Evolutionary conservation across 2,329 filamentous ascomycete genomes (phyloP).

Genomic region (Arthrobotrys pseudoclavata): DNA sequence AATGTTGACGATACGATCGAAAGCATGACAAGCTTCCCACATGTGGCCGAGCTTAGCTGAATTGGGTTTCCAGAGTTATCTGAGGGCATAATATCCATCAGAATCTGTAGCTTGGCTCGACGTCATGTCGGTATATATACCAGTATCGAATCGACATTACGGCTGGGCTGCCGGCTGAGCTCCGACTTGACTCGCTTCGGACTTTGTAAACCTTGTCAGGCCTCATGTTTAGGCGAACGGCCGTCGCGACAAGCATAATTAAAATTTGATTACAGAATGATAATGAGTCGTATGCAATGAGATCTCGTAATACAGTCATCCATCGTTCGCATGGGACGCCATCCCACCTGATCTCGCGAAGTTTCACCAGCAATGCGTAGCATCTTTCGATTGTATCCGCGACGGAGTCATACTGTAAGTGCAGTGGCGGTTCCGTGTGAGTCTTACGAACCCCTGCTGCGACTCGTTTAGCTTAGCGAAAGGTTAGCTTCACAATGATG

Average conservation of each 20-base stretch:
- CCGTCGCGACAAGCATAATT: constrained; percentile 3
- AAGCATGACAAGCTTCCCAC: no score
- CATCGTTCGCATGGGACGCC: constrained; percentile 6
- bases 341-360: constrained; percentile 46
- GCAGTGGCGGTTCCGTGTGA: constrained; percentile 22
- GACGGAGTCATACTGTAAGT: constrained; percentile 9
- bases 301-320: constrained; percentile 3
- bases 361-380: background rate
- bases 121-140: no score
- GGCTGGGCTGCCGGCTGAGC: no score
- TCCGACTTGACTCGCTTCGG: no score
- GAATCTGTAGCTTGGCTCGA: no score
- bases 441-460: constrained; percentile 40
- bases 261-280: background rate
- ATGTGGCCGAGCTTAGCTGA: no score
- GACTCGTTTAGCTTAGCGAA: constrained; percentile 46
- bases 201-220: constrained; percentile 4
- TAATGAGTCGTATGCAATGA: background rate
- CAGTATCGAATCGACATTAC: no score
- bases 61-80: no score
- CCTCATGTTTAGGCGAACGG: constrained; percentile 7
- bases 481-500: constrained; percentile 12
- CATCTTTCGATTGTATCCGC: background rate
- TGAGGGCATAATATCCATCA: no score
- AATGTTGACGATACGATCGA: no score